These are phyloP conservation scores for Hypoxylon crocopeplum DNA, from an alignment of 495 filamentous ascomycete species.

Conservation along the genomic window DNA sequence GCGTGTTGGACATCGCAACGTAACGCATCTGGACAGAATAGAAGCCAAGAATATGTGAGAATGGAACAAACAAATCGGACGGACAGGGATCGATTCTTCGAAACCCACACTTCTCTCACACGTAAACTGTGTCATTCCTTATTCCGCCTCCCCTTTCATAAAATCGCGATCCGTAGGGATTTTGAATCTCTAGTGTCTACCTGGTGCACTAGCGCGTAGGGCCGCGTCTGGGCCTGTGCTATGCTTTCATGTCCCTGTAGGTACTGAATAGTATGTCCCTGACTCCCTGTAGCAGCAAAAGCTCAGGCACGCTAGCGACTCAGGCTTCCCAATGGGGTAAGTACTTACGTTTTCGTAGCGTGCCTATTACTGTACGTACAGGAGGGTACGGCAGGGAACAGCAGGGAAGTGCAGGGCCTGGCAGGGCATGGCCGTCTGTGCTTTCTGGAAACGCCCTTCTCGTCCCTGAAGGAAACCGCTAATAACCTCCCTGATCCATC, in stretches of 20 bases:
- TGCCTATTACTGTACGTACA: too few relatives aligned
- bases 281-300: conserved; percentile 16
- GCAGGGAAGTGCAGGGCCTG: too few relatives aligned
- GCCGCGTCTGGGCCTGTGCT: conserved; percentile 29
- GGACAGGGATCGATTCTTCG: too few relatives aligned
- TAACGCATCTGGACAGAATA: too few relatives aligned
- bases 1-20: conserved; percentile 1
- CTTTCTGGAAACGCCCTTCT: conserved; percentile 1
- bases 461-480: conserved; percentile 30
- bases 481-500: conserved; percentile 12
- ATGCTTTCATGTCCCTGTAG: too few relatives aligned
- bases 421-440: background rate
- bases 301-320: conserved; percentile 38
- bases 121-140: conserved; percentile 34
- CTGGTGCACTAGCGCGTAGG: conserved; percentile 32
- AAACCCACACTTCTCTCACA: conserved; percentile 41
- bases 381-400: too few relatives aligned
- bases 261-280: background rate
- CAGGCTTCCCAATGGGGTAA: conserved; percentile 29
- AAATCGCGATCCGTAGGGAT: conserved; percentile 24
- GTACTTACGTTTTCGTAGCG: conserved; percentile 17
- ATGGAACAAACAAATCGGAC: too few relatives aligned
- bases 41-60: too few relatives aligned
- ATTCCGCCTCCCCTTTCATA: conserved; percentile 35
- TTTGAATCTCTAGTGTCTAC: conserved; percentile 39